These are phyloP conservation scores for Elasticomyces elasticus DNA, from an alignment of 495 filamentous ascomycete species.

Conservation along the genomic window DNA sequence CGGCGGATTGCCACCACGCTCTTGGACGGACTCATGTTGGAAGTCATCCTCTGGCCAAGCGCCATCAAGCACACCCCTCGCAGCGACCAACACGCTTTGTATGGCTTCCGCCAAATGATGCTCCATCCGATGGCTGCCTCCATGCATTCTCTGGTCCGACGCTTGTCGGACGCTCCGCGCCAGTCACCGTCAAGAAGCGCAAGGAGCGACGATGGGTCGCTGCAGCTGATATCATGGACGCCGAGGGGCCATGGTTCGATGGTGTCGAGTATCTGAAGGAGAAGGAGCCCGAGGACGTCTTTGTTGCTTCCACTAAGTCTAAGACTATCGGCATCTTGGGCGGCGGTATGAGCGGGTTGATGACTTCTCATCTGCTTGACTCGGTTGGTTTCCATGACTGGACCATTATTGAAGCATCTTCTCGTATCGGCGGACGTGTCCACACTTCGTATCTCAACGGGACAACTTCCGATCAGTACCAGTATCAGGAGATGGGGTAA, in stretches of 20 bases:
- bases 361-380: constrained; percentile 43
- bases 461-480: constrained; percentile 51
- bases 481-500: constrained; percentile 74
- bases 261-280: constrained; percentile 52
- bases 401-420: constrained; percentile 44
- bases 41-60: constrained; percentile 17
- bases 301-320: constrained; percentile 44
- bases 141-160: constrained; percentile 37
- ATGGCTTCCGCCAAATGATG: constrained; percentile 44
- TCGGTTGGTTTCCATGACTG: constrained; percentile 47
- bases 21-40: constrained; percentile 18
- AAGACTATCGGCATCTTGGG: constrained; percentile 56
- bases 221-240: constrained; percentile 37
- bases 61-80: constrained; percentile 6
- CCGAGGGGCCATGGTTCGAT: constrained; percentile 60
- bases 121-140: constrained; percentile 39
- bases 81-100: constrained; percentile 31
- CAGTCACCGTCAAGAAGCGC: constrained; percentile 28
- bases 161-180: constrained; percentile 38
- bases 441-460: constrained; percentile 53
- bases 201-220: constrained; percentile 28
- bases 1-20: constrained; percentile 12
- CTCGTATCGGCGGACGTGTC: constrained; percentile 48
- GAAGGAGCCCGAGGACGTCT: constrained; percentile 42
- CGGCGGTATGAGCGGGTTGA: constrained; percentile 58